Base-by-base conservation (phyloP, 225 moss, liverwort and hornwort genomes). In the Physcomitrium patens region DNA sequence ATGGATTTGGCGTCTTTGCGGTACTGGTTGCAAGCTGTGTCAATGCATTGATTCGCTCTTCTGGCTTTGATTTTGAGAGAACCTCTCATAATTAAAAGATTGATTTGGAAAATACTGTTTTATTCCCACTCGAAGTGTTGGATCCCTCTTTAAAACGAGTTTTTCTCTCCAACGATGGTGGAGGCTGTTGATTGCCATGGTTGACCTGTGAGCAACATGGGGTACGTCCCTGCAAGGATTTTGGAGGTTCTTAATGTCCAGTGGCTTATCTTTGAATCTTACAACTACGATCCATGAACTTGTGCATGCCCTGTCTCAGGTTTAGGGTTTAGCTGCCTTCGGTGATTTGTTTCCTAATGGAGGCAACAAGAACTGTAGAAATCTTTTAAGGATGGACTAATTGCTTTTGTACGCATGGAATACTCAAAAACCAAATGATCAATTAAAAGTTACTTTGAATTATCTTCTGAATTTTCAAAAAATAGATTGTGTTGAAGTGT, bases 261-360 rank as follows among this genome's bases (percentile, higher is more conserved):
- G 48, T 27, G 26, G 27, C 7, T 10, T 50, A 48, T 24, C 49
- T 41, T 24, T 63, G 46, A 49, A 53, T 10, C 53, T 70, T 68
- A 62, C 51, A 27, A 15, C 42, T 73, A 26, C 49, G 68, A 61
- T 77, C 19, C 61, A 56, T 56, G 24, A 37, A 62, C 16, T 23
- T 69, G 47, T 68, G 55, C 63, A 49, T 45, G 48, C 14, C 61
- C 54, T 62, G 31, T 60, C 54, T 28, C 14, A 67, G 54, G 60
- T 73, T 76, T 76, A 79, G 81, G 77, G 60, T 72, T 79, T 61
- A 78, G 47, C 53, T 60, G 1, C 3, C 50, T 46, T 70, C 23
- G 47, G 43, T 31, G 16, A 71, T 45, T 49, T 44, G n/a, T 12
- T 3, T 27, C 37, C 19, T 14, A 3, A 59, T 5, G 20, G 52